Conservation (phyloP, 768 basidiomycete species). For the Tephrocybe sp. region DNA sequence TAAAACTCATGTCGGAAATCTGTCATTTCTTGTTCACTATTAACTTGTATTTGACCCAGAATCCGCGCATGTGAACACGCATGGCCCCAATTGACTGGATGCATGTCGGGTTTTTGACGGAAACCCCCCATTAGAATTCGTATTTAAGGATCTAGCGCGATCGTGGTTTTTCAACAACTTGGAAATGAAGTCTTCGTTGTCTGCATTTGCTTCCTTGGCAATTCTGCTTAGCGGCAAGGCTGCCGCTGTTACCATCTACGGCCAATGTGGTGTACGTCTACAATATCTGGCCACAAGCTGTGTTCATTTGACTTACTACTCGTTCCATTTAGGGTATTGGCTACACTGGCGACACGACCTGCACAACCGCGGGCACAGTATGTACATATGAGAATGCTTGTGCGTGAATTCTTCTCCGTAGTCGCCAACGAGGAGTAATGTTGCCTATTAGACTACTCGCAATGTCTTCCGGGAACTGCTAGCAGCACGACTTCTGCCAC, state of each 20-base stretch:
- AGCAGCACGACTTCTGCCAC: slow-evolving; percentile 11
- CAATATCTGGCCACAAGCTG: slow-evolving; percentile 10
- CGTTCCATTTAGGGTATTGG: slow-evolving; percentile 30
- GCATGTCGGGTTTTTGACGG: slow-evolving; percentile 32
- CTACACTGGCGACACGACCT: slow-evolving; percentile 44
- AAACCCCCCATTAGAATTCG: slow-evolving; percentile 2
- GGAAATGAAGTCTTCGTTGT: slow-evolving; percentile 29
- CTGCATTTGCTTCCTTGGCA: slow-evolving; percentile 32
- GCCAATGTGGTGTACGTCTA: slow-evolving; percentile 51
- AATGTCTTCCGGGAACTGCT: slow-evolving; percentile 38
- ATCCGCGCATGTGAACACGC: slow-evolving; percentile 15
- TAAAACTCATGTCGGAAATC: no score
- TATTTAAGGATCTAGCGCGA: slow-evolving; percentile 8
- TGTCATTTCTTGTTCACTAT: no score
- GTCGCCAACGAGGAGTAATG: background rate
- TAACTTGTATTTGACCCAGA: background rate
- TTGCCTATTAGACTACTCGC: slow-evolving; percentile 40
- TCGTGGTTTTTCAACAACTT: background rate
- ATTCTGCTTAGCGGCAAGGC: slow-evolving; percentile 29
- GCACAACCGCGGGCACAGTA: slow-evolving; percentile 38
- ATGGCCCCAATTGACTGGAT: slow-evolving; percentile 16
- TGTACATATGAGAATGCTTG: slow-evolving; percentile 45
- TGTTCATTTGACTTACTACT: background rate
- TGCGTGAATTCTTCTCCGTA: slow-evolving; percentile 20
- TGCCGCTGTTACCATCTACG: slow-evolving; percentile 41